These are phyloP conservation scores for Lepiota venenata DNA, from an alignment of 768 basidiomycete genomes.

Conservation along the genomic window DNA sequence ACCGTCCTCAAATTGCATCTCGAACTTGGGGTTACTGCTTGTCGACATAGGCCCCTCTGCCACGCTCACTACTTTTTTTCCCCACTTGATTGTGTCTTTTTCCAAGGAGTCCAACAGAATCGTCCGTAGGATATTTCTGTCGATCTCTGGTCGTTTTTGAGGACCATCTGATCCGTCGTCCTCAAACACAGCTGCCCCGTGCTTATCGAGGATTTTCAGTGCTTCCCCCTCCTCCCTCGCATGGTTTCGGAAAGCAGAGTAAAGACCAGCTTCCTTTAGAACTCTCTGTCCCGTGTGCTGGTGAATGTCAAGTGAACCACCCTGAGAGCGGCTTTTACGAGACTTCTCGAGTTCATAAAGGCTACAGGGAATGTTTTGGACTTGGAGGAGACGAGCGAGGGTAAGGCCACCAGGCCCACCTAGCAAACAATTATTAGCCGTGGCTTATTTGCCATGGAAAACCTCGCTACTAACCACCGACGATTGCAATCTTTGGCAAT, in stretches of 20 bases:
- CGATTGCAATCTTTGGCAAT: not conserved
- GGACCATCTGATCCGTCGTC: slow-evolving; percentile 6
- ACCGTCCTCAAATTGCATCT: slow-evolving; percentile 12
- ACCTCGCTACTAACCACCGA: not conserved
- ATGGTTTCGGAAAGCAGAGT: slow-evolving; percentile 18
- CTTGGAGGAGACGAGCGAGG: slow-evolving; percentile 21
- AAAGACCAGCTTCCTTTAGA: slow-evolving; percentile 21
- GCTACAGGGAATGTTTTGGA: slow-evolving; percentile 12
- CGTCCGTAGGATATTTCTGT: slow-evolving; percentile 19
- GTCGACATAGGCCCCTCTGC: not conserved
- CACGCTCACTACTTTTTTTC: slow-evolving; percentile 16
- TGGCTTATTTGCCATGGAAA: no score
- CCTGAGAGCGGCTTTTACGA: slow-evolving; percentile 18
- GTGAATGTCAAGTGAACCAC: slow-evolving; percentile 26
- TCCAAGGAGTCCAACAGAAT: slow-evolving; percentile 23
- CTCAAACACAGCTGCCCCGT: slow-evolving; percentile 9
- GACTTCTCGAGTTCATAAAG: slow-evolving; percentile 23
- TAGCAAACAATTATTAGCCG: slow-evolving; percentile 8
- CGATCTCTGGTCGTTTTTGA: slow-evolving; percentile 23
- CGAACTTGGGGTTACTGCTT: slow-evolving; percentile 11
- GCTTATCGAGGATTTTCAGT: slow-evolving; percentile 14
- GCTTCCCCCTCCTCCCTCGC: slow-evolving; percentile 17
- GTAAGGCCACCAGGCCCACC: slow-evolving; percentile 24
- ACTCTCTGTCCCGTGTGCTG: slow-evolving; percentile 21
- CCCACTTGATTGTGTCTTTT: slow-evolving; percentile 18